Percentiles rank a stretch among this genome's conserved stretches.
Evolutionary conservation across 2,329 filamentous ascomycete species (phyloP).

Genomic region (Colletotrichum sp.): DNA sequence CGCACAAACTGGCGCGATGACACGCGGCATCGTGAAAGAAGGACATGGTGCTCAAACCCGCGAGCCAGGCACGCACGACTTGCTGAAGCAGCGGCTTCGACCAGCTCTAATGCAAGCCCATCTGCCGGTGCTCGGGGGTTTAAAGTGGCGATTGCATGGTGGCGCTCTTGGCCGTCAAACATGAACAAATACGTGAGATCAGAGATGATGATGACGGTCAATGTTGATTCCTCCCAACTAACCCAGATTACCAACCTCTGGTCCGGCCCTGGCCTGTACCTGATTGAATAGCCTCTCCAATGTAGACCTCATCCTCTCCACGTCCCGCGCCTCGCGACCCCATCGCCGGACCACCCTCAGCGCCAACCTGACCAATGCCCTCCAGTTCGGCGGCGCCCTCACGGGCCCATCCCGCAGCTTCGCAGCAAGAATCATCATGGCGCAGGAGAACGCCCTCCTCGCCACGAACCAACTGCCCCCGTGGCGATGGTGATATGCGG

Average conservation of each 20-base stretch:
- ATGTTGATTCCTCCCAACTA: not conserved
- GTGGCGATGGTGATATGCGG: constrained; percentile 15
- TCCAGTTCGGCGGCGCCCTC: not conserved
- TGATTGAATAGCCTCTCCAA: not conserved
- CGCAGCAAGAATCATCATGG: constrained; percentile 11
- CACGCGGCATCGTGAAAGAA: not conserved
- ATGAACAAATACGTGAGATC: not conserved
- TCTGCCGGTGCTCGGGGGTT: not conserved
- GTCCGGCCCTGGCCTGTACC: not conserved
- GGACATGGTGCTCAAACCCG: not conserved
- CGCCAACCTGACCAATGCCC: not conserved
- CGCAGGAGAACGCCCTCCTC: constrained; percentile 2
- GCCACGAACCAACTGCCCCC: constrained; percentile 18
- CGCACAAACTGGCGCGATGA: not conserved
- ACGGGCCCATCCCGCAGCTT: not conserved
- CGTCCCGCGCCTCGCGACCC: not conserved
- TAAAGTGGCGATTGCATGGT: not conserved
- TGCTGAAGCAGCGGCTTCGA: not conserved
- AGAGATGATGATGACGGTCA: not conserved
- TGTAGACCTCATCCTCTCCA: not conserved
- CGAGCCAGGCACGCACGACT: not conserved
- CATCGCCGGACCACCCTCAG: not conserved
- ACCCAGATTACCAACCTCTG: not conserved
- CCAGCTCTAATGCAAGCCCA: not conserved
- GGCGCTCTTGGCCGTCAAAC: not conserved